Base-by-base conservation (phyloP, 768 basidiomycete species). In the Rubroboletus satanas region DNA sequence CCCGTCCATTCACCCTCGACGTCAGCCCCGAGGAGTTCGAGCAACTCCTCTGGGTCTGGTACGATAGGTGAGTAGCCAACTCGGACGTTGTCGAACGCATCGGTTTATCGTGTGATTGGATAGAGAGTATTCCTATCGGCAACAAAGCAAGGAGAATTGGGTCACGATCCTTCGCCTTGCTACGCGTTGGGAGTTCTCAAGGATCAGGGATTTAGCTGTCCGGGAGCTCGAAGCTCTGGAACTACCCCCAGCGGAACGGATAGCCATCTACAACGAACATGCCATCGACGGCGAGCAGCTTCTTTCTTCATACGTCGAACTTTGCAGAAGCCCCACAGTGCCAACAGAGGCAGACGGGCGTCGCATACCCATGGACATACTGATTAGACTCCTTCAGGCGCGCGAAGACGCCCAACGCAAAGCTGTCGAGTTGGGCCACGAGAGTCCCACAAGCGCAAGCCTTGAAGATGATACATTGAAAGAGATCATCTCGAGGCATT, bases 31-130 rank as follows among this genome's bases (percentile, higher is more conserved):
- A 71, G 0, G 82, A 84, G 0, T 83, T 85, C 42, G 72, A 73
- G 0, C 73, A 74, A 0, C 76, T 87, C 1, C 53, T 84, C 0
- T 84, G 80, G 80, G 76, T 85, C 0, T 83, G 84, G 57, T 87
- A 86, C 18, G 79, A 83, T 18, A 70, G 73, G 85, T 85, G 52
- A 38, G 48, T 26, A 12, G 2, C 14, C 12, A 10, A 21, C 18
- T 39, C 14, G 42, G 8, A 33, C 1, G 5, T 21, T 0, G 18
- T 32, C 14, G 18, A 31, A 5, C 37, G 36, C 29, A 18, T 37
- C 35, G 28, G 26, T 36, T 55, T 8, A 50, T 39, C 41, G 33
- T 18, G 7, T 18, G 49, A 44, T 56, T 32, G 18, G 7, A 37
- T 42, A 88, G 85, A 1, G 74, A 73, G 33, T 85, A 83, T 58